phyloP scores from a whole-genome alignment of 805 yeast genomes.

The Yamadazyma scolyti region DNA sequence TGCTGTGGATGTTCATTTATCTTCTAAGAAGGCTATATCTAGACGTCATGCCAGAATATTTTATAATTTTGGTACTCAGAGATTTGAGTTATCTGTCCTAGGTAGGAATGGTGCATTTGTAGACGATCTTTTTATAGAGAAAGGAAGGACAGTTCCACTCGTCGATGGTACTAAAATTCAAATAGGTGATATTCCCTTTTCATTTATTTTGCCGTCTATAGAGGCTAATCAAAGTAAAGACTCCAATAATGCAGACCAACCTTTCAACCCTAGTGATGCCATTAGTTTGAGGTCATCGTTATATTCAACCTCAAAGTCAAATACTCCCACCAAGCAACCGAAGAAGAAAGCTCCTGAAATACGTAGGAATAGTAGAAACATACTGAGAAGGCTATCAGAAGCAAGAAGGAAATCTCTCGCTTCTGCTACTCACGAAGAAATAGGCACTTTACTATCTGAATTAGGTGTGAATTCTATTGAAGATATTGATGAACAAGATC shows the following conservation, averaged over 20 bases:
- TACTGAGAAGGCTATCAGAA: conserved; percentile 28
- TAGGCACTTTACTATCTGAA: conserved; percentile 32
- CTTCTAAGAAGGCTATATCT: conserved; percentile 89
- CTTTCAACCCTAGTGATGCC: conserved; percentile 60
- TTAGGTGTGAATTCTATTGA: conserved; percentile 29
- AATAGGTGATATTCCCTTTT: conserved; percentile 88
- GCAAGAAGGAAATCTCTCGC: conserved; percentile 37
- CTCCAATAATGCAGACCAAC: conserved; percentile 19
- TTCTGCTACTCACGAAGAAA: conserved; percentile 36
- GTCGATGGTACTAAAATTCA: conserved; percentile 80
- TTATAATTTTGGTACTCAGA: conserved; percentile 92
- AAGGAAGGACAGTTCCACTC: conserved; percentile 87
- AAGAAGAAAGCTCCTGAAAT: conserved; percentile 1
- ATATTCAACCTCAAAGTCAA: conserved; percentile 24
- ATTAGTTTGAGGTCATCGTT: conserved; percentile 51
- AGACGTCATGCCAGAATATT: conserved; percentile 93
- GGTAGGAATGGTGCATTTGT: conserved; percentile 98
- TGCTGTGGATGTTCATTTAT: conserved; percentile 88
- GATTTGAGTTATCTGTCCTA: conserved; percentile 85
- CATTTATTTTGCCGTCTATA: conserved; percentile 77
- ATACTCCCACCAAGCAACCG: conserved; percentile 10
- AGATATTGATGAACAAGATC: conserved; percentile 23
- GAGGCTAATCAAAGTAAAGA: conserved; percentile 34
- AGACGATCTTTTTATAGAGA: conserved; percentile 83
- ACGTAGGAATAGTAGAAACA: conserved; percentile 7